Percentiles rank a stretch among this genome's conserved stretches.
phyloP scores from a whole-genome alignment of 495 filamentous ascomycete species.

The Astrothelium subdiscretum region DNA sequence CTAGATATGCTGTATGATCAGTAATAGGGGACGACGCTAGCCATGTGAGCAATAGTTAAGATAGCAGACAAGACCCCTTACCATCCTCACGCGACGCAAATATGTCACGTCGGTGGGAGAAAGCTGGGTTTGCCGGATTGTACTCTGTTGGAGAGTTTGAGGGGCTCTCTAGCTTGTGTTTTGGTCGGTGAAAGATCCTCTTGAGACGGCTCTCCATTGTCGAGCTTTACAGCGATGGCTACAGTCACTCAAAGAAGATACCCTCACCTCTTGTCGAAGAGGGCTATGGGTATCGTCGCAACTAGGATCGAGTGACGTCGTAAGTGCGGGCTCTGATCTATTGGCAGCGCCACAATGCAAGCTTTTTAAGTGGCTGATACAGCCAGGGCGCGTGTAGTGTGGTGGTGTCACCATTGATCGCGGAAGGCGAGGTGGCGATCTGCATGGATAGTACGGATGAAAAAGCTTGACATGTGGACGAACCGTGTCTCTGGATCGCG shows the following conservation, averaged over 20 bases:
- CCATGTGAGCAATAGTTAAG: not conserved
- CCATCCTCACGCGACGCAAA: not conserved
- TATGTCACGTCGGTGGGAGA: not conserved
- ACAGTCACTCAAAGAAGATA: not conserved
- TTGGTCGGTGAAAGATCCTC: not conserved
- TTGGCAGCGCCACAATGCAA: not conserved
- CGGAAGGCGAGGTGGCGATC: too few species aligned
- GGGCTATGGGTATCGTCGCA: too few species aligned
- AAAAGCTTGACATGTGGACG: not conserved
- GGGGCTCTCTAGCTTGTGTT: not conserved
- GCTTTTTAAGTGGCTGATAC: constrained; percentile 1
- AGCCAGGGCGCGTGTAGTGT: too few species aligned
- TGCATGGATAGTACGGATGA: not conserved
- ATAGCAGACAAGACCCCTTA: not conserved
- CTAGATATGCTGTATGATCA: not conserved
- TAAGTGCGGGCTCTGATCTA: not conserved
- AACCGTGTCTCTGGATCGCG: not conserved
- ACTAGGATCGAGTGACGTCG: too few species aligned
- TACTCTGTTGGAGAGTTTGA: not conserved
- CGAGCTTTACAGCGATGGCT: not conserved
- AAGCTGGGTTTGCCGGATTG: not conserved
- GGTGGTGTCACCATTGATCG: too few species aligned
- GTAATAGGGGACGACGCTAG: too few species aligned
- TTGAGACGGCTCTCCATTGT: not conserved
- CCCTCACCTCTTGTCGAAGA: too few species aligned